phyloP scores from a whole-genome alignment of 495 filamentous ascomycete genomes.

The Lasiosphaeriaceae sp. region DNA sequence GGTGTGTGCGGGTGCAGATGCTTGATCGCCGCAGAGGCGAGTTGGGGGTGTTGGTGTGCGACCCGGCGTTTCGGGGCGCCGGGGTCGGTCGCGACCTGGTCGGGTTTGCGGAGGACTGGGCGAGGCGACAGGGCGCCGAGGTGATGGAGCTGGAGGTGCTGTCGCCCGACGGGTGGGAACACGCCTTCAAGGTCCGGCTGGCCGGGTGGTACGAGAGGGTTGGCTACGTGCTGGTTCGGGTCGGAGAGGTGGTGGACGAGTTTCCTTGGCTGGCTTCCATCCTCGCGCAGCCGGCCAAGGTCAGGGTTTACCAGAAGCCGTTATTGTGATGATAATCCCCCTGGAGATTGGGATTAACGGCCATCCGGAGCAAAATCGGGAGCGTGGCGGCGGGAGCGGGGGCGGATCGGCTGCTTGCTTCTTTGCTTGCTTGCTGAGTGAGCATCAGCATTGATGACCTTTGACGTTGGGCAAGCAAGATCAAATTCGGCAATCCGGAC shows the following conservation, averaged over 20 bases:
- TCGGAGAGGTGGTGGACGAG: neutral
- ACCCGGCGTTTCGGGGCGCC: neutral
- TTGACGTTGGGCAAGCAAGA: too few species aligned
- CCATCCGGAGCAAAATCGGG: too few species aligned
- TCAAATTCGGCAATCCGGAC: too few species aligned
- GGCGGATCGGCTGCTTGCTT: too few species aligned
- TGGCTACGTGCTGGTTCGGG: neutral
- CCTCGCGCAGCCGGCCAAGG: neutral
- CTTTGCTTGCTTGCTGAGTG: too few species aligned
- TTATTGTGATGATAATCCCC: too few species aligned
- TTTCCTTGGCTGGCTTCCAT: neutral
- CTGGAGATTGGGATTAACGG: too few species aligned
- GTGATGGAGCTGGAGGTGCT: constrained; percentile 9
- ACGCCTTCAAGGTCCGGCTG: constrained; percentile 1
- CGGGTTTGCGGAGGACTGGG: constrained; percentile 1
- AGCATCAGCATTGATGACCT: too few species aligned
- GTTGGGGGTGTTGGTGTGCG: constrained; percentile 2
- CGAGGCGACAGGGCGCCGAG: neutral
- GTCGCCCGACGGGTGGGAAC: constrained; percentile 1
- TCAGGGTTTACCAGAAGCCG: constrained; percentile 7
- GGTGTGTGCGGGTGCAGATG: constrained; percentile 1
- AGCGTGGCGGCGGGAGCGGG: too few species aligned
- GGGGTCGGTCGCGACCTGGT: constrained; percentile 1
- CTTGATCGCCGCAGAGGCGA: neutral
- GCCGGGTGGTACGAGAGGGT: constrained; percentile 7